These are phyloP conservation scores for Tylopilus orsonianus DNA, from an alignment of 1,284 basidiomycete genomes.

Conservation along the genomic window DNA sequence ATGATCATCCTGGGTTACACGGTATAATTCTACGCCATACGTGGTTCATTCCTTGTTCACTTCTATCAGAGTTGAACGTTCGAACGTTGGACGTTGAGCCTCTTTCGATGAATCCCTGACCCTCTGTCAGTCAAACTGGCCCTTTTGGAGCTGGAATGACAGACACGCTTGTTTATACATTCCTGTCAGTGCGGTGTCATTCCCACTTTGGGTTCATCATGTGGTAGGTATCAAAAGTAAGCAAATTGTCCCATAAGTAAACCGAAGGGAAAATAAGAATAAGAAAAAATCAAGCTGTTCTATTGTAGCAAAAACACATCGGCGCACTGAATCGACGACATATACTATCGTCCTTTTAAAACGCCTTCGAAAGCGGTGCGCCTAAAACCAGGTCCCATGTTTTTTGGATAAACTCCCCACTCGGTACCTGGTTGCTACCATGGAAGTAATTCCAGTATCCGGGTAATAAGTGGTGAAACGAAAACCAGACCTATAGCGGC, in stretches of 20 bases:
- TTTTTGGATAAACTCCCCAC: slow-evolving; percentile 23
- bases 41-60: no score
- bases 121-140: no score
- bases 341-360: background rate
- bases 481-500: slow-evolving; percentile 31
- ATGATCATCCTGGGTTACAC: no score
- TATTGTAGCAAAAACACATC: background rate
- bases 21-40: no score
- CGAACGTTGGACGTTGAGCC: no score
- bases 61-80: no score
- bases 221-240: no score
- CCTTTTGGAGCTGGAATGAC: no score
- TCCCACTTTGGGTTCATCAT: no score
- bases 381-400: slow-evolving; percentile 25
- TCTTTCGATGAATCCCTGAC: background rate
- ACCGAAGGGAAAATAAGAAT: background rate
- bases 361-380: background rate
- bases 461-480: slow-evolving; percentile 32
- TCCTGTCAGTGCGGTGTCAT: no score
- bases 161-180: no score
- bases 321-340: background rate
- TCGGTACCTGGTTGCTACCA: slow-evolving; percentile 10
- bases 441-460: slow-evolving; percentile 36
- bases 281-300: background rate
- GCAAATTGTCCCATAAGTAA: background rate